Percentiles rank a stretch among this genome's conserved stretches.
These are phyloP conservation scores for Suillus plorans DNA, from an alignment of 768 basidiomycete species.

Conservation along the genomic window DNA sequence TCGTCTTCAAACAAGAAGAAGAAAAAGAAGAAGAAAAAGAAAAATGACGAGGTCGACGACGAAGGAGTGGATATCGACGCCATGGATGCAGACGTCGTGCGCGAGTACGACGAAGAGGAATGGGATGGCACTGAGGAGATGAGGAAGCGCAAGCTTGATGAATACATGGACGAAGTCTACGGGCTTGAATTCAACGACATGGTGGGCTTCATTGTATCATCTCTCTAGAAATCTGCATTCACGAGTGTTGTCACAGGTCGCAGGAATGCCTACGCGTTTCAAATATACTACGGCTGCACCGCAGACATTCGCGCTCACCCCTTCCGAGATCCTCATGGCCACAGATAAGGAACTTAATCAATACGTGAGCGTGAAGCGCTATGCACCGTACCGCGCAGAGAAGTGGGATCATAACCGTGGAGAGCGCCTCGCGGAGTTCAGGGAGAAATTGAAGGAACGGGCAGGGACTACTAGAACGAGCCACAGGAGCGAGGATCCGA, in stretches of 20 bases:
- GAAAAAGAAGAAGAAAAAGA: slow-evolving; percentile 36
- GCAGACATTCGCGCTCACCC: slow-evolving; percentile 66
- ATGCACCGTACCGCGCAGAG: slow-evolving; percentile 84
- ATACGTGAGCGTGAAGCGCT: slow-evolving; percentile 84
- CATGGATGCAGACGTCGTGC: slow-evolving; percentile 61
- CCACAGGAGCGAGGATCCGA: slow-evolving; percentile 18
- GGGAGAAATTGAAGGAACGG: slow-evolving; percentile 54
- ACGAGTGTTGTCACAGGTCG: slow-evolving; percentile 7
- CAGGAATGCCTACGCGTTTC: slow-evolving; percentile 91
- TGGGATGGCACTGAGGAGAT: slow-evolving; percentile 92
- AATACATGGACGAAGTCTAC: slow-evolving; percentile 91
- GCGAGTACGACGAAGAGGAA: slow-evolving; percentile 52
- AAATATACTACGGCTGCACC: slow-evolving; percentile 75
- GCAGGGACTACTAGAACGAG: slow-evolving; percentile 18
- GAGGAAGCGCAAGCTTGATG: slow-evolving; percentile 77
- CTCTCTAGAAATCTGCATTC: background rate
- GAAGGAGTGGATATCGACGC: slow-evolving; percentile 45
- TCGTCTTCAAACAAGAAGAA: slow-evolving; percentile 42
- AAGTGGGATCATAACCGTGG: slow-evolving; percentile 65
- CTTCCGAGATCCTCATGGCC: slow-evolving; percentile 87
- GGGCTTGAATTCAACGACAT: slow-evolving; percentile 94
- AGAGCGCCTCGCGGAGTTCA: slow-evolving; percentile 72
- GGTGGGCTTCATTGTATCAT: slow-evolving; percentile 46
- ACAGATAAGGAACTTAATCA: slow-evolving; percentile 92
- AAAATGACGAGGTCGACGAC: slow-evolving; percentile 40